These are phyloP conservation scores for Ustilago cynodontis DNA, from an alignment of 1,284 basidiomycete species.

Conservation along the genomic window DNA sequence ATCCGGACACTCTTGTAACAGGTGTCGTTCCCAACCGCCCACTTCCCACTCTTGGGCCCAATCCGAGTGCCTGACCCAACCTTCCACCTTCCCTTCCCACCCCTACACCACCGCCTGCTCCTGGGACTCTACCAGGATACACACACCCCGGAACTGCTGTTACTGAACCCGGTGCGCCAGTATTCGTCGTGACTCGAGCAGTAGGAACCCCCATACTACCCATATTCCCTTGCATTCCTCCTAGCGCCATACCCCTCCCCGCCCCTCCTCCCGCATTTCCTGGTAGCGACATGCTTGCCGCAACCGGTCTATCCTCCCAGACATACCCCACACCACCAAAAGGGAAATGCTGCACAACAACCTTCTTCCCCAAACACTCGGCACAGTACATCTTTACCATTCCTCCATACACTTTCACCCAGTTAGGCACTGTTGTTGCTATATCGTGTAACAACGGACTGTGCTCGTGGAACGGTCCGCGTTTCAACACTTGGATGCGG, in stretches of 20 bases:
- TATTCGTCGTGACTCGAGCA: conserved; percentile 4
- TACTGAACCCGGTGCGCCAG: background rate
- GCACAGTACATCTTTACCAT: conserved; percentile 96
- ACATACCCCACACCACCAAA: conserved; percentile 74
- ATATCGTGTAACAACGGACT: conserved; percentile 86
- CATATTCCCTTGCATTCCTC: conserved; percentile 31
- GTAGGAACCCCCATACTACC: conserved; percentile 47
- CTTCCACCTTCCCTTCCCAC: background rate
- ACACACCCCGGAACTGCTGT: background rate
- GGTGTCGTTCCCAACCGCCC: background rate
- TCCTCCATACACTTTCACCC: conserved; percentile 89
- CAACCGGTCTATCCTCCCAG: conserved; percentile 15
- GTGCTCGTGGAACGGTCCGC: conserved; percentile 63
- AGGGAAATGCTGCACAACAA: conserved; percentile 94
- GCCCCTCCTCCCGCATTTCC: background rate
- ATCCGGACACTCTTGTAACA: background rate
- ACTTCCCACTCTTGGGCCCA: conserved; percentile 6
- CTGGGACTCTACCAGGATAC: background rate
- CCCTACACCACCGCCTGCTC: background rate
- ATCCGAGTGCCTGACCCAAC: conserved; percentile 14
- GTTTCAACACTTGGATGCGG: conserved; percentile 72
- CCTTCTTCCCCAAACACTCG: conserved; percentile 94
- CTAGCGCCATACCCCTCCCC: conserved; percentile 26
- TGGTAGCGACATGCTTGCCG: background rate
- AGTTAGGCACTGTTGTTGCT: conserved; percentile 84